These are phyloP conservation scores for Microthyrium microscopicum DNA, from an alignment of 2,329 filamentous ascomycete genomes.

Conservation along the genomic window DNA sequence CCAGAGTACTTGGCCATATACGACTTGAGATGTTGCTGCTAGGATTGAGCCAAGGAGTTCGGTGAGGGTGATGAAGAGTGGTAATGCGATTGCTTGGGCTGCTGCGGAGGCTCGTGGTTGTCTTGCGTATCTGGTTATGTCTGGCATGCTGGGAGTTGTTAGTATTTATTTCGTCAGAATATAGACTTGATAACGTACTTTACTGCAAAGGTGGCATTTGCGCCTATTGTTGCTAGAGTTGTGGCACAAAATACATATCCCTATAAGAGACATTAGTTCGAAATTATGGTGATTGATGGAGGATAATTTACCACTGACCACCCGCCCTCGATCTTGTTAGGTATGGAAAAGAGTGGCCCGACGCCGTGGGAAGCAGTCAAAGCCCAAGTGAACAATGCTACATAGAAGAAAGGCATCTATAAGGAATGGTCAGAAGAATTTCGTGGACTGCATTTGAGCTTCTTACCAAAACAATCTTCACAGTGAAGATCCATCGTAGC, in stretches of 20 bases:
- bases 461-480: too few species aligned
- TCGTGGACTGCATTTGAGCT: too few species aligned
- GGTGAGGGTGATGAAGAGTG: slow-evolving; percentile 12
- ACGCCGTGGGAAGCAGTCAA: background rate
- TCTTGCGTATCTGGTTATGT: slow-evolving; percentile 12
- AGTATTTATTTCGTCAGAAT: too few species aligned
- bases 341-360: background rate
- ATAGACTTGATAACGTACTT: too few species aligned
- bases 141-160: too few species aligned
- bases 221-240: too few species aligned
- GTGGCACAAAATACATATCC: too few species aligned
- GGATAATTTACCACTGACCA: background rate
- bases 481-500: background rate
- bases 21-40: slow-evolving; percentile 12
- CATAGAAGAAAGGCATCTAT: too few species aligned
- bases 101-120: slow-evolving; percentile 10
- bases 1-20: background rate
- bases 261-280: too few species aligned
- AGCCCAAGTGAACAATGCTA: background rate
- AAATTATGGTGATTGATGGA: too few species aligned
- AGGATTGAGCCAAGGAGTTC: slow-evolving; percentile 13
- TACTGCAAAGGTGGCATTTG: too few species aligned
- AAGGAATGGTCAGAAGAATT: too few species aligned
- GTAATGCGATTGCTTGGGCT: slow-evolving; percentile 11
- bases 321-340: background rate